Percentiles rank a stretch among this genome's conserved stretches.
Conservation (phyloP, 2,329 filamentous ascomycete species). For the Cladophialophora immunda region DNA sequence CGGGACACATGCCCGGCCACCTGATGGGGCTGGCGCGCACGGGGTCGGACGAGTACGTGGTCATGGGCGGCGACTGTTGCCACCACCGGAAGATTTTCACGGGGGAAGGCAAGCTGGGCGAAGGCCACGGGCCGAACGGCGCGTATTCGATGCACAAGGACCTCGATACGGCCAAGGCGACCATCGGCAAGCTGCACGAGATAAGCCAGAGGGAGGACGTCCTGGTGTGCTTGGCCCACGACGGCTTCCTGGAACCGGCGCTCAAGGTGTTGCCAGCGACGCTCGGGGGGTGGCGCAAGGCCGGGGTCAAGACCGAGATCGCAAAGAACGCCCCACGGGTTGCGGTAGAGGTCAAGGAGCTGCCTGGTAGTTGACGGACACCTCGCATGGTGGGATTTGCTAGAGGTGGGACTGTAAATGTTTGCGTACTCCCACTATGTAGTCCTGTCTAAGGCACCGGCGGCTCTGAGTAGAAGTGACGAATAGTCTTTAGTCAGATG, state of each 20-base stretch:
- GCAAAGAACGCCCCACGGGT: not conserved
- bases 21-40: conserved; percentile 39
- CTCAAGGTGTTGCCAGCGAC: not conserved
- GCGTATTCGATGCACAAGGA: conserved; percentile 41
- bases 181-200: conserved; percentile 36
- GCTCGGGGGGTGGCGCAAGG: not conserved
- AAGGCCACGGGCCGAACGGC: conserved; percentile 10
- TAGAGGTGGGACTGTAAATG: no score
- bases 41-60: conserved; percentile 51
- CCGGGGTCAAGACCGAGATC: not conserved
- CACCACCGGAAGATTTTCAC: conserved; percentile 47
- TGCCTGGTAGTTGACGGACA: not conserved
- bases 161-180: conserved; percentile 35
- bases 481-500: no score
- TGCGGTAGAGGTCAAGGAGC: not conserved
- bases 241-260: conserved; percentile 11
- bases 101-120: conserved; percentile 17
- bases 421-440: no score
- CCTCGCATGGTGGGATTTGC: no score
- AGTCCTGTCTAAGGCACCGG: no score
- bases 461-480: no score
- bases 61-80: conserved; percentile 60
- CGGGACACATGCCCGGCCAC: conserved; percentile 43
- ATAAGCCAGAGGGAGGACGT: conserved; percentile 23
- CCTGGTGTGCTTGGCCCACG: conserved; percentile 21